Conservation (phyloP, 75 land plant genomes). For the Chamaecyparis obtusa region DNA sequence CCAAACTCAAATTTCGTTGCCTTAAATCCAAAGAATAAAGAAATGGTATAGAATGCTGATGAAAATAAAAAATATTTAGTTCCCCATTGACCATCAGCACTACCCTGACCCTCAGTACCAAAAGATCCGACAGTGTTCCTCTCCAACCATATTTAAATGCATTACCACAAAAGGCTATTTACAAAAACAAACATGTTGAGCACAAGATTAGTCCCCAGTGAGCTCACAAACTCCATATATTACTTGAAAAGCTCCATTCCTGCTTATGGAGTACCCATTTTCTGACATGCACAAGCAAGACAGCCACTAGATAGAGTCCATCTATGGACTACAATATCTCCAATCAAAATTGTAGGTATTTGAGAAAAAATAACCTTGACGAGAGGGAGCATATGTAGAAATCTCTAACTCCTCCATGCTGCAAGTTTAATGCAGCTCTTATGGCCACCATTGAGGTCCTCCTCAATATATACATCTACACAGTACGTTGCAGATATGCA, state of each 20-base stretch:
- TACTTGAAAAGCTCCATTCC: background rate
- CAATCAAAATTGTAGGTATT: background rate
- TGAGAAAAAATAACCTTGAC: slow-evolving; percentile 55
- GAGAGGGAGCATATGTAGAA: slow-evolving; percentile 99
- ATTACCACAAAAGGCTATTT: background rate
- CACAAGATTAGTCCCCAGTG: background rate
- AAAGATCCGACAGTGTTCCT: background rate
- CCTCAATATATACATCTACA: slow-evolving; percentile 92
- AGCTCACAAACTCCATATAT: background rate
- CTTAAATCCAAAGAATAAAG: background rate
- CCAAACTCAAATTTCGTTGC: background rate
- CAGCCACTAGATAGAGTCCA: background rate
- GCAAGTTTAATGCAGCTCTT: slow-evolving; percentile 81
- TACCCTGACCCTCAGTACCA: background rate
- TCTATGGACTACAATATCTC: slow-evolving; percentile 1
- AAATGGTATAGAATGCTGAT: background rate
- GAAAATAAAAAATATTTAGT: background rate
- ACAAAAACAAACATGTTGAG: background rate
- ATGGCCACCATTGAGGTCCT: slow-evolving; percentile 91
- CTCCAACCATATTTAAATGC: background rate
- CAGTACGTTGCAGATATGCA: slow-evolving; percentile 9
- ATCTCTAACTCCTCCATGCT: slow-evolving; percentile 82
- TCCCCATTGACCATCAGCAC: background rate
- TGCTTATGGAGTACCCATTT: background rate
- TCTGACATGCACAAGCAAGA: background rate